phyloP scores from a whole-genome alignment of 1,139 yeast species.

The Taphrina wiesneri region DNA sequence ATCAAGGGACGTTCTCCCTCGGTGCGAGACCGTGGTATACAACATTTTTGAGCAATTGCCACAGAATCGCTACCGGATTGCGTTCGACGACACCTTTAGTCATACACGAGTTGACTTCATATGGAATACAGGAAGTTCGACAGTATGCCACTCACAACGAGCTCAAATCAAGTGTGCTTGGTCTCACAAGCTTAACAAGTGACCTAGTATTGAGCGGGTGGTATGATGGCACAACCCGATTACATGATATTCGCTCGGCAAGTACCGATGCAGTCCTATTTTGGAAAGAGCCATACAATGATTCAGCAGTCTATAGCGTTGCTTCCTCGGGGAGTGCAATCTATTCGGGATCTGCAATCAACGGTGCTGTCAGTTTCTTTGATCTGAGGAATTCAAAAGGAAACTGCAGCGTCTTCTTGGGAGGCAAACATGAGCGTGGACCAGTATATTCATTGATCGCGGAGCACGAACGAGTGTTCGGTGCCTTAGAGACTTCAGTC shows the following conservation, averaged over 20 bases:
- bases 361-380: background rate
- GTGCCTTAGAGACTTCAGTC: slow-evolving; percentile 17
- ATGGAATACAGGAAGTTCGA: background rate
- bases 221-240: slow-evolving; percentile 9
- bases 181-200: background rate
- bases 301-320: background rate
- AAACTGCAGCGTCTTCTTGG: background rate
- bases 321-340: background rate
- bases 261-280: background rate
- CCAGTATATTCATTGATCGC: slow-evolving; percentile 25
- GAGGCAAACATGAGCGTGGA: slow-evolving; percentile 8
- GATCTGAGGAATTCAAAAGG: background rate
- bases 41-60: background rate
- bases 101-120: background rate
- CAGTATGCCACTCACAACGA: background rate
- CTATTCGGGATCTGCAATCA: slow-evolving; percentile 6
- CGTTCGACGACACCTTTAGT: background rate
- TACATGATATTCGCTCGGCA: background rate
- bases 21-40: background rate
- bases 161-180: slow-evolving; percentile 7
- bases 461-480: slow-evolving; percentile 24
- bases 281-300: background rate
- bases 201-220: slow-evolving; percentile 9
- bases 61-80: background rate
- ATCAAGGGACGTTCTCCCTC: background rate